Conservation (phyloP, 768 basidiomycete species). For the Rhodotorula kratochvilovae region DNA sequence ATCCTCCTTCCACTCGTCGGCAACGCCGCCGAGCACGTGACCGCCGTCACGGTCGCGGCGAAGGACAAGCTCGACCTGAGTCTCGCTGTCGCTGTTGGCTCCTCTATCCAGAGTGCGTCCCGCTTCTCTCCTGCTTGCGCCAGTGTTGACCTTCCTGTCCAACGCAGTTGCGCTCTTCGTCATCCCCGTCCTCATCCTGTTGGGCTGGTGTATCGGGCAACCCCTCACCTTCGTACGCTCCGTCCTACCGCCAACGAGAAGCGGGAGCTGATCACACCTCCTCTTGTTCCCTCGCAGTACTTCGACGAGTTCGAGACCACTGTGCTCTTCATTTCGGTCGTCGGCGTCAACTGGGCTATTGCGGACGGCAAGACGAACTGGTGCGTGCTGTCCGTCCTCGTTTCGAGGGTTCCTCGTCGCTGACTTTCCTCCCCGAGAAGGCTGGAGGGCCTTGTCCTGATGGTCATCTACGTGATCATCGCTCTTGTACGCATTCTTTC, state of each 20-base stretch:
- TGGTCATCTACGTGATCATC: constrained; percentile 57
- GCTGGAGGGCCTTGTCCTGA: constrained; percentile 60
- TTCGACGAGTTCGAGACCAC: constrained; percentile 88
- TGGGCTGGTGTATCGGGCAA: constrained; percentile 78
- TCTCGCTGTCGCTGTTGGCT: constrained; percentile 77
- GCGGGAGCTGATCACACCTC: constrained; percentile 38
- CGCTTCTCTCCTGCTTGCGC: constrained; percentile 5
- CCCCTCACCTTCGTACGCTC: constrained; percentile 45
- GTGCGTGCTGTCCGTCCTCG: constrained; percentile 35
- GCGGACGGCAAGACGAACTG: not conserved
- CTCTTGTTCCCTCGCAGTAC: constrained; percentile 47
- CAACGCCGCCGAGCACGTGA: constrained; percentile 61
- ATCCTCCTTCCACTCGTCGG: constrained; percentile 90
- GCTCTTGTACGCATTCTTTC: constrained; percentile 42
- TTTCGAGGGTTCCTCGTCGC: too few species aligned
- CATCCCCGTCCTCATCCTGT: constrained; percentile 53
- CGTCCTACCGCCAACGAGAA: not conserved
- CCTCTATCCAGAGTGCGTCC: not conserved
- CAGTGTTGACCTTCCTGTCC: not conserved
- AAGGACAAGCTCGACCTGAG: constrained; percentile 83
- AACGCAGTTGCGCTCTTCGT: constrained; percentile 1
- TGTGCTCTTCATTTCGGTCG: constrained; percentile 53
- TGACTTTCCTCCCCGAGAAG: too few species aligned
- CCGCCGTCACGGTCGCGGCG: constrained; percentile 74
- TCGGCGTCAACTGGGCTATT: constrained; percentile 62